phyloP scores from a whole-genome alignment of 495 filamentous ascomycete genomes.

The Hypoxylon lenormandii region DNA sequence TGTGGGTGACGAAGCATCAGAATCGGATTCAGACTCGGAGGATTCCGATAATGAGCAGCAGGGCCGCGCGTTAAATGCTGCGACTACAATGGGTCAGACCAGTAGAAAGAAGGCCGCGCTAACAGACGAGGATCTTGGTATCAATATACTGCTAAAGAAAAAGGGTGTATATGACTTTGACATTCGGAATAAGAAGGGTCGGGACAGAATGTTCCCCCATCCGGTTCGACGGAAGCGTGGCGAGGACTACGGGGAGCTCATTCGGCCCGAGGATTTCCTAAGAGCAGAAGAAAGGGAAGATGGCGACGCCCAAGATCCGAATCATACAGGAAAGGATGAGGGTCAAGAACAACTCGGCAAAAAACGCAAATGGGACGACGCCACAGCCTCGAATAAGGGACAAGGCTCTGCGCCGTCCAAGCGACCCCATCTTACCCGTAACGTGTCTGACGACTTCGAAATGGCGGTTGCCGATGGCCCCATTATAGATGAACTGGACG shows the following conservation, averaged over 20 bases:
- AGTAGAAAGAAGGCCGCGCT: constrained; percentile 83
- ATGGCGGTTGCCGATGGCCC: constrained; percentile 55
- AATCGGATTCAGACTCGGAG: constrained; percentile 83
- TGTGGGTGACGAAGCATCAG: constrained; percentile 82
- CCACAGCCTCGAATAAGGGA: constrained; percentile 59
- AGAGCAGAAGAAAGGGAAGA: constrained; percentile 92
- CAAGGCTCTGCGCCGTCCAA: constrained; percentile 51
- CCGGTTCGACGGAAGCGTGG: constrained; percentile 79
- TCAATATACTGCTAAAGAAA: constrained; percentile 88
- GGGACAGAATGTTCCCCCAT: constrained; percentile 92
- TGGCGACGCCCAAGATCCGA: constrained; percentile 70
- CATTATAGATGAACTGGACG: constrained; percentile 64
- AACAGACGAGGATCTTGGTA: constrained; percentile 85
- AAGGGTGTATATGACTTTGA: constrained; percentile 92
- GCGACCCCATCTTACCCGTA: constrained; percentile 55
- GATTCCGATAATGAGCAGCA: constrained; percentile 91
- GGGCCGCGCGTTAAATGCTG: constrained; percentile 89
- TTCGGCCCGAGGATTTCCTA: constrained; percentile 93
- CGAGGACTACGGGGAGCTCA: constrained; percentile 93
- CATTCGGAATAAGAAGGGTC: constrained; percentile 89
- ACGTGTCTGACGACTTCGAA: constrained; percentile 58
- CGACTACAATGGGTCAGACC: constrained; percentile 81
- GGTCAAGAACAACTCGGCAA: constrained; percentile 79
- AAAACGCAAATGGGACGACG: constrained; percentile 92
- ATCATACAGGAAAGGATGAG: constrained; percentile 57